phyloP scores from a whole-genome alignment of 2,329 filamentous ascomycete species.

The Taxawa tesnikishii region DNA sequence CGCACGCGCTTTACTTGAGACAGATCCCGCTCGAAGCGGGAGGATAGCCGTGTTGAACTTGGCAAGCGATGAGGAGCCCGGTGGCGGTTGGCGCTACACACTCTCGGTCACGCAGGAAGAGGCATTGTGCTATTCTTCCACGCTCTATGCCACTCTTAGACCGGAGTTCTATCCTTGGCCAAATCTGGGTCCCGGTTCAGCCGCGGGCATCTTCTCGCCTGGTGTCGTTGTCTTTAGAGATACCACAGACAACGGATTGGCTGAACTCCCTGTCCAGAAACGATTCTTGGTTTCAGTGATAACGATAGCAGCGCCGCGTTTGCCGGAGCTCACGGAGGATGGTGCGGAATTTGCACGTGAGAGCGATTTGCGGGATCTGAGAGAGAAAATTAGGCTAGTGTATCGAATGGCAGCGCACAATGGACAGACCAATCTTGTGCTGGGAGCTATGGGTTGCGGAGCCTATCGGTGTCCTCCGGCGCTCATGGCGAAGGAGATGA shows the following conservation, averaged over 20 bases:
- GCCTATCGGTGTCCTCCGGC: slow-evolving; percentile 3
- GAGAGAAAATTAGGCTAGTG: slow-evolving; percentile 1
- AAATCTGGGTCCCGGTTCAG: background rate
- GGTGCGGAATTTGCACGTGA: background rate
- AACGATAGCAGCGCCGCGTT: slow-evolving; percentile 2
- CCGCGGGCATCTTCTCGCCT: background rate
- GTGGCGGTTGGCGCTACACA: slow-evolving; percentile 6
- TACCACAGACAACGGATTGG: slow-evolving; percentile 1
- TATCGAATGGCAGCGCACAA: slow-evolving; percentile 1
- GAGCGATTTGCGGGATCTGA: background rate
- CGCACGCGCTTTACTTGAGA: background rate
- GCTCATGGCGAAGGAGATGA: slow-evolving; percentile 2
- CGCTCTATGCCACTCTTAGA: slow-evolving; percentile 1
- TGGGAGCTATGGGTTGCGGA: slow-evolving; percentile 4
- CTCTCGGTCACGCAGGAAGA: slow-evolving; percentile 5
- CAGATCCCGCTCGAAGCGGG: background rate
- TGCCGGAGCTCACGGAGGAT: background rate
- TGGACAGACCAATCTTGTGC: slow-evolving; percentile 1
- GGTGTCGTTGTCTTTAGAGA: slow-evolving; percentile 3
- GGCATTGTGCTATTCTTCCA: slow-evolving; percentile 5
- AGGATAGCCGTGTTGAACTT: slow-evolving; percentile 4
- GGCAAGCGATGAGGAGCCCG: slow-evolving; percentile 1
- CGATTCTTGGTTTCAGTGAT: slow-evolving; percentile 2
- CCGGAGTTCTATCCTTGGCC: slow-evolving; percentile 3
- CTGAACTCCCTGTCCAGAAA: background rate